phyloP scores from a whole-genome alignment of 1,284 basidiomycete genomes.

The Malassezia furfur region DNA sequence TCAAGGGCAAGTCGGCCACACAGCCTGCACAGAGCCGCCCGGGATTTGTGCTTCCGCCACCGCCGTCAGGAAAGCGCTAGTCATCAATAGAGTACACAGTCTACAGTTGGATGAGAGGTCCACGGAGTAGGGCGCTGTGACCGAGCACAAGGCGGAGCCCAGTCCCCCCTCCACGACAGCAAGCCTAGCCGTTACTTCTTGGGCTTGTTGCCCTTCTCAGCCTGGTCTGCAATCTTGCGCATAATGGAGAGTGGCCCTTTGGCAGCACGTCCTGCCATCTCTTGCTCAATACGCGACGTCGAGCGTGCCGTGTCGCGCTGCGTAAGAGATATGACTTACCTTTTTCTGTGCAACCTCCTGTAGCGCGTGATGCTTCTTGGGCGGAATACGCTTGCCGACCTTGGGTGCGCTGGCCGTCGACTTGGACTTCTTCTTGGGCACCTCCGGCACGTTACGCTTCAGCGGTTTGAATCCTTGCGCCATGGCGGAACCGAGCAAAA shows the following conservation, averaged over 20 bases:
- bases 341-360: slow-evolving; percentile 13
- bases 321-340: slow-evolving; percentile 3
- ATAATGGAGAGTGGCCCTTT: slow-evolving; percentile 18
- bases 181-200: neutral
- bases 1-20: neutral
- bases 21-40: neutral
- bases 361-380: slow-evolving; percentile 11
- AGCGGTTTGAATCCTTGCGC: slow-evolving; percentile 19
- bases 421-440: slow-evolving; percentile 8
- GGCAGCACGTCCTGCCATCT: slow-evolving; percentile 13
- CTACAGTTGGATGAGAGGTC: neutral
- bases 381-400: slow-evolving; percentile 10
- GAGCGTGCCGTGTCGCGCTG: slow-evolving; percentile 15
- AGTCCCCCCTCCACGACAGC: neutral
- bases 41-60: slow-evolving; percentile 16
- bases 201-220: neutral
- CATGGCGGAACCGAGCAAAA: slow-evolving; percentile 6
- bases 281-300: slow-evolving; percentile 14
- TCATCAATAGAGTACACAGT: neutral
- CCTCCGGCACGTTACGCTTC: neutral
- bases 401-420: neutral
- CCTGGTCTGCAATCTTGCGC: slow-evolving; percentile 14
- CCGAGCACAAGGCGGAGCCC: too few species aligned
- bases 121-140: too few species aligned
- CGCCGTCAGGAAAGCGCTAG: slow-evolving; percentile 6